A percentile compares a stretch with the other conserved stretches of the same genome.
These are phyloP conservation scores for Colletotrichum lini DNA, from an alignment of 2,329 filamentous ascomycete genomes.

Conservation along the genomic window DNA sequence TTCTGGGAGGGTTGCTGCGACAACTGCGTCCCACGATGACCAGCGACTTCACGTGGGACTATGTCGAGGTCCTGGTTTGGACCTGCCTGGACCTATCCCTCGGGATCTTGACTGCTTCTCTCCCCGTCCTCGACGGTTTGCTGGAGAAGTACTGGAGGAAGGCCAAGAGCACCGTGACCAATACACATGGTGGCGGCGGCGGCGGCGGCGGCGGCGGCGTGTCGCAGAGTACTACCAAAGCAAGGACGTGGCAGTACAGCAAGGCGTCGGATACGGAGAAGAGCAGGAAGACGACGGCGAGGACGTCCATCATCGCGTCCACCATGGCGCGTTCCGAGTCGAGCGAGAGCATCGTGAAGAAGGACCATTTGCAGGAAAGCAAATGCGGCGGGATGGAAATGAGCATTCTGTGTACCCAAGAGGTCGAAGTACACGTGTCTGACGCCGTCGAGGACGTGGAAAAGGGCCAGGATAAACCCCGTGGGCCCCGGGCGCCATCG, in stretches of 20 bases:
- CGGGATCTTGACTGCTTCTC: constrained; percentile 50
- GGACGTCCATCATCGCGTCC: constrained; percentile 2
- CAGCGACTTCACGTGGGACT: constrained; percentile 47
- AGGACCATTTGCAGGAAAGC: neutral
- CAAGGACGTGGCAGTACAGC: constrained; percentile 25
- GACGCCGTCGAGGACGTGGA: constrained; percentile 8
- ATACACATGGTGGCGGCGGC: neutral
- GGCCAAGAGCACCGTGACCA: constrained; percentile 5
- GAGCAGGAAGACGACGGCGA: neutral
- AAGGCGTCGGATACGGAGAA: constrained; percentile 15
- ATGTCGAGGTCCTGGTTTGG: constrained; percentile 49
- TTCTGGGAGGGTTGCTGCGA: constrained; percentile 50
- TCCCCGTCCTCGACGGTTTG: constrained; percentile 50
- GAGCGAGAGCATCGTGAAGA: constrained; percentile 25
- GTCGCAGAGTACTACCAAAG: neutral
- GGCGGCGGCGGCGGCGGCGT: too few relatives aligned
- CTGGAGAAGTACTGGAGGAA: constrained; percentile 23
- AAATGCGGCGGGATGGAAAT: constrained; percentile 11
- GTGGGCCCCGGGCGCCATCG: constrained; percentile 20
- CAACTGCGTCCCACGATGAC: constrained; percentile 44
- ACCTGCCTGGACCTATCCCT: constrained; percentile 51
- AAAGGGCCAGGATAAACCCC: neutral
- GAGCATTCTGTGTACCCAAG: constrained; percentile 30
- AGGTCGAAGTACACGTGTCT: constrained; percentile 24
- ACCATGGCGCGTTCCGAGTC: constrained; percentile 21